Evolutionary conservation across 2,329 filamentous ascomycete species (phyloP).

Genomic region (Fusarium dlaminii): DNA sequence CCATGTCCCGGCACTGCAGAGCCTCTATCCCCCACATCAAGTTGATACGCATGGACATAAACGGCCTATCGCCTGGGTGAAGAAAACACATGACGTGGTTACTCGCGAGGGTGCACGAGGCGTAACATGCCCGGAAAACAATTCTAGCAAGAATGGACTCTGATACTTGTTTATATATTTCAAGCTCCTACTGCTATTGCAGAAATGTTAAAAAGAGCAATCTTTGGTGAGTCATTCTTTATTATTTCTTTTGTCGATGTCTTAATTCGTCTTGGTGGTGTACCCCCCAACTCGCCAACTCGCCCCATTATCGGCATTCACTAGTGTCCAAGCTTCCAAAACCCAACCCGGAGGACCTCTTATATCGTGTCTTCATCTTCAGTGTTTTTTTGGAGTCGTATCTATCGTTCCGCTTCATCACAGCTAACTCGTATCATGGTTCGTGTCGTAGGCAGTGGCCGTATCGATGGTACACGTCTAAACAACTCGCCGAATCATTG

Average conservation of each 20-base stretch:
- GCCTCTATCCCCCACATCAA: background rate
- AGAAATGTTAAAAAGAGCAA: background rate
- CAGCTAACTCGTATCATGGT: background rate
- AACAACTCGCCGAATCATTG: background rate
- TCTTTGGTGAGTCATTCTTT: background rate
- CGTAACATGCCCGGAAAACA: slow-evolving; percentile 15
- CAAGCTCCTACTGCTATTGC: background rate
- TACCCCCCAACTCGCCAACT: background rate
- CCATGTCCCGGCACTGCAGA: background rate
- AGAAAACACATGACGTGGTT: slow-evolving; percentile 19
- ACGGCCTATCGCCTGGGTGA: background rate
- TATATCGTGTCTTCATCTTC: background rate
- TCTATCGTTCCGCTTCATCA: background rate
- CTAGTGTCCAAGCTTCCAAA: background rate
- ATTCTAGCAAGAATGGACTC: background rate
- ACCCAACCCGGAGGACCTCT: background rate
- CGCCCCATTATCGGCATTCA: background rate
- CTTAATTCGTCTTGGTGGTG: background rate
- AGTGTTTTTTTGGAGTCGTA: background rate
- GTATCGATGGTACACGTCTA: background rate
- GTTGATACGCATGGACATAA: background rate
- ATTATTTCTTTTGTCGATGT: background rate
- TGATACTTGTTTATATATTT: background rate
- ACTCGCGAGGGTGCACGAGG: slow-evolving; percentile 28
- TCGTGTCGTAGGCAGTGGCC: background rate